phyloP scores from a whole-genome alignment of 345 rosid genomes.

The Nephelium lappaceum region DNA sequence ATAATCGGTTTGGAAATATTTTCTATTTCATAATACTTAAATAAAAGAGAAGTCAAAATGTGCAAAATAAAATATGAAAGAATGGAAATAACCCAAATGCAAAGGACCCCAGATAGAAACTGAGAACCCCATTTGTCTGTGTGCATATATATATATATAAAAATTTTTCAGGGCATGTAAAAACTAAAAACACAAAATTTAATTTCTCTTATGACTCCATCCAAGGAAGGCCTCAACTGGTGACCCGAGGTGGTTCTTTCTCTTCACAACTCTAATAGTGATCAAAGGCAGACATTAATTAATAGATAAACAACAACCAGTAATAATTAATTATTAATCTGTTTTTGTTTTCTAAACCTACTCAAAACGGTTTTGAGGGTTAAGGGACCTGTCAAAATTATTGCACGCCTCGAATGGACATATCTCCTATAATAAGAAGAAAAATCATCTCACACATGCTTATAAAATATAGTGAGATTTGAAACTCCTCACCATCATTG shows the following conservation, averaged over 20 bases:
- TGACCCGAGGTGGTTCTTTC: neutral
- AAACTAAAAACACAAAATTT: neutral
- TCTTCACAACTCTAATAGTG: neutral
- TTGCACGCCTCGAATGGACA: no score
- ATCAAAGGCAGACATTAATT: neutral
- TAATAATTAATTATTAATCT: neutral
- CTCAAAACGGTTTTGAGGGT: no score
- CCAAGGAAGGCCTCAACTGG: slow-evolving; percentile 2
- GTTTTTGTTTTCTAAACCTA: no score
- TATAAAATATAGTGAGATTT: no score
- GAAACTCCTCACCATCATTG: no score
- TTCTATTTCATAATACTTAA: no score
- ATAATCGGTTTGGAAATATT: no score
- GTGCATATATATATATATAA: no score
- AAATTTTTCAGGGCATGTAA: neutral
- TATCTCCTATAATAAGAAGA: no score
- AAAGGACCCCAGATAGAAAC: neutral
- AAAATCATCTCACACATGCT: no score
- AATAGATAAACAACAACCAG: no score
- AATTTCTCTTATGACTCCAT: neutral
- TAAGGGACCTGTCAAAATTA: no score
- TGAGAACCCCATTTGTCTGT: neutral
- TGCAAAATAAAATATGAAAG: neutral
- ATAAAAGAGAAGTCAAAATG: neutral
- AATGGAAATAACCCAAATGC: neutral